Evolutionary conservation across 2,329 filamentous ascomycete genomes (phyloP).

Genomic region (Colletotrichum tanaceti): DNA sequence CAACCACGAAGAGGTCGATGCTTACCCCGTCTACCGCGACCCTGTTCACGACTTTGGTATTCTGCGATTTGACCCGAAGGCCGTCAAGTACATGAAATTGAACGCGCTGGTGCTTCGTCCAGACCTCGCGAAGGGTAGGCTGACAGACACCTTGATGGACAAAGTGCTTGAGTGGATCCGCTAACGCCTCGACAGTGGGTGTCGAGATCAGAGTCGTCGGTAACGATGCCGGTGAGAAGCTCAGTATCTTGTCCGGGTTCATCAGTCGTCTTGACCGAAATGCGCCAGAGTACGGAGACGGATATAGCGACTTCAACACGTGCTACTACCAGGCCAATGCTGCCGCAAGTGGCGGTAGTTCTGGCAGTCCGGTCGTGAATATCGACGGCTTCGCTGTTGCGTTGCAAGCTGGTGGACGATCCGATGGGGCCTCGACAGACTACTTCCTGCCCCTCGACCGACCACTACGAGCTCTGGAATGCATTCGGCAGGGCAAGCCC

Average conservation of each 20-base stretch:
- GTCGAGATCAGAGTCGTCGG: conserved; percentile 96
- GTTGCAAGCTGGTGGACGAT: conserved; percentile 91
- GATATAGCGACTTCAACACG: conserved; percentile 96
- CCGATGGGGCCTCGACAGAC: conserved; percentile 95
- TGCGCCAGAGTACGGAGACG: conserved; percentile 96
- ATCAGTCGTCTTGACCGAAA: conserved; percentile 97
- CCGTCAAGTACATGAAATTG: conserved; percentile 97
- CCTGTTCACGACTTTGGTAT: conserved; percentile 99
- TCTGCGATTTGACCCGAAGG: conserved; percentile 92
- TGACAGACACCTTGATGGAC: conserved; percentile 34
- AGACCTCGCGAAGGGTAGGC: conserved; percentile 77
- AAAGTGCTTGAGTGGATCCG: conserved; percentile 9
- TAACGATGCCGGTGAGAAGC: conserved; percentile 98
- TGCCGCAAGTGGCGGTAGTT: conserved; percentile 95
- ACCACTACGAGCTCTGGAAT: conserved; percentile 86
- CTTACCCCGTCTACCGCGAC: conserved; percentile 95
- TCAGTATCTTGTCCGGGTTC: conserved; percentile 96
- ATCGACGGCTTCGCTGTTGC: conserved; percentile 93
- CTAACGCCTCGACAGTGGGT: conserved; percentile 68
- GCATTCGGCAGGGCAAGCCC: conserved; percentile 79
- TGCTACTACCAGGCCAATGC: conserved; percentile 97
- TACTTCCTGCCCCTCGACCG: conserved; percentile 96
- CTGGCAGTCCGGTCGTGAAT: conserved; percentile 97
- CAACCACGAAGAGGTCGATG: conserved; percentile 97
- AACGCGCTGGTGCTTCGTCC: conserved; percentile 83